These are phyloP conservation scores for Talaromyces pinophilus DNA, from an alignment of 2,329 filamentous ascomycete genomes.

Conservation along the genomic window DNA sequence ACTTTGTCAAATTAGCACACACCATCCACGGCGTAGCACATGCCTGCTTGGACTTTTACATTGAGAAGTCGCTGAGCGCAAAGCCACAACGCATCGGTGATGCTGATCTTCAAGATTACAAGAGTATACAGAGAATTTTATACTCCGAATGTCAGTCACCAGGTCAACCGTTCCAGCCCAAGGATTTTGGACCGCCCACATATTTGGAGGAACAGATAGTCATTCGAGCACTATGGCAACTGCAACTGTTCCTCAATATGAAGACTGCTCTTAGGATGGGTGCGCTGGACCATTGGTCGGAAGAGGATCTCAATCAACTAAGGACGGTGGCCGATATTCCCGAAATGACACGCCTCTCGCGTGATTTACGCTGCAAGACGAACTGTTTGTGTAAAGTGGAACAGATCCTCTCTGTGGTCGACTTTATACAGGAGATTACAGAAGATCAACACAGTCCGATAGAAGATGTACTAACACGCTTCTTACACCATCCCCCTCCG, in stretches of 20 bases:
- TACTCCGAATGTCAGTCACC: slow-evolving; percentile 5
- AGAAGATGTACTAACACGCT: slow-evolving; percentile 7
- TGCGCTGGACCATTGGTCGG: background rate
- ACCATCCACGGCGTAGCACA: slow-evolving; percentile 7
- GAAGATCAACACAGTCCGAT: background rate
- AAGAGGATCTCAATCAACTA: slow-evolving; percentile 1
- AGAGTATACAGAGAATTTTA: background rate
- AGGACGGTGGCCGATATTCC: background rate
- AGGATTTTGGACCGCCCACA: slow-evolving; percentile 9
- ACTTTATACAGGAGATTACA: background rate
- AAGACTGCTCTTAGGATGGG: background rate
- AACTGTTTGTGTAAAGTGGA: background rate
- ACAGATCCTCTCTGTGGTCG: background rate
- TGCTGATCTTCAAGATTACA: background rate
- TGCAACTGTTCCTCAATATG: slow-evolving; percentile 11
- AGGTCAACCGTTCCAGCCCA: slow-evolving; percentile 12
- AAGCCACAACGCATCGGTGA: background rate
- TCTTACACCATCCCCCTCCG: background rate
- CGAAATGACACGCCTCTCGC: background rate
- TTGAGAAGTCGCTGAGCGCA: background rate
- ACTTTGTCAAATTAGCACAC: background rate
- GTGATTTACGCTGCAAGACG: background rate
- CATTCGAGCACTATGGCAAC: slow-evolving; percentile 8
- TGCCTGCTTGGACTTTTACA: slow-evolving; percentile 12
- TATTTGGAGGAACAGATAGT: slow-evolving; percentile 16